phyloP scores from a whole-genome alignment of 768 basidiomycete species.

The Candolleomyces efflorescens region DNA sequence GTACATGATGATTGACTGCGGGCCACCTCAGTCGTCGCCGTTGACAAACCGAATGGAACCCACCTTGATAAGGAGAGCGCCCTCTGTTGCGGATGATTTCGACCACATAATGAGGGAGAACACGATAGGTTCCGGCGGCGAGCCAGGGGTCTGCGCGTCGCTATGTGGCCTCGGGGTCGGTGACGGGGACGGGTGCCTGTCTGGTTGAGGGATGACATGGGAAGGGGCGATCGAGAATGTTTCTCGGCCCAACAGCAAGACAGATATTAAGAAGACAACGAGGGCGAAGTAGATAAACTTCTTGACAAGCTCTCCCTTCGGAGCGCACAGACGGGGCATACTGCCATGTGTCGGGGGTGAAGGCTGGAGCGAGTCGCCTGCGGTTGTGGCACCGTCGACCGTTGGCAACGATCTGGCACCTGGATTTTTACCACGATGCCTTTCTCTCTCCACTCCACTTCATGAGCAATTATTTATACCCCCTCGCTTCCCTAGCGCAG shows the following conservation, averaged over 20 bases:
- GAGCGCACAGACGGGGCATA: no score
- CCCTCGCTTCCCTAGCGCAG: conserved; percentile 79
- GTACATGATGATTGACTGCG: conserved; percentile 36
- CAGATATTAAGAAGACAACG: no score
- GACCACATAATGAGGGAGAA: conserved; percentile 44
- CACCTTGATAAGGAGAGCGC: conserved; percentile 40
- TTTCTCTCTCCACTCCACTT: neutral
- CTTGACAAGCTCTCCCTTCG: neutral
- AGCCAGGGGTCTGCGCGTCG: no score
- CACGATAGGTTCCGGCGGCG: conserved; percentile 25
- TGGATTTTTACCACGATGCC: neutral
- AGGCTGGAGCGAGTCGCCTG: no score
- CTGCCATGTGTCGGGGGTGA: no score
- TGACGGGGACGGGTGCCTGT: no score
- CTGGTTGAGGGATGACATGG: no score
- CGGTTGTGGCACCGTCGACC: no score
- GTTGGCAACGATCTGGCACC: no score
- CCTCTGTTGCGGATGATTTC: conserved; percentile 36
- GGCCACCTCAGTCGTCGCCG: neutral
- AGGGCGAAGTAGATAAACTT: neutral
- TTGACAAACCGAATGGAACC: conserved; percentile 4
- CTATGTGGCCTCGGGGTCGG: no score
- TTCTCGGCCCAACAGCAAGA: no score
- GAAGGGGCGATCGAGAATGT: no score
- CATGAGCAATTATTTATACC: conserved; percentile 62